These are phyloP conservation scores for Aspergillus biplanus DNA, from an alignment of 495 filamentous ascomycete genomes.

Conservation along the genomic window DNA sequence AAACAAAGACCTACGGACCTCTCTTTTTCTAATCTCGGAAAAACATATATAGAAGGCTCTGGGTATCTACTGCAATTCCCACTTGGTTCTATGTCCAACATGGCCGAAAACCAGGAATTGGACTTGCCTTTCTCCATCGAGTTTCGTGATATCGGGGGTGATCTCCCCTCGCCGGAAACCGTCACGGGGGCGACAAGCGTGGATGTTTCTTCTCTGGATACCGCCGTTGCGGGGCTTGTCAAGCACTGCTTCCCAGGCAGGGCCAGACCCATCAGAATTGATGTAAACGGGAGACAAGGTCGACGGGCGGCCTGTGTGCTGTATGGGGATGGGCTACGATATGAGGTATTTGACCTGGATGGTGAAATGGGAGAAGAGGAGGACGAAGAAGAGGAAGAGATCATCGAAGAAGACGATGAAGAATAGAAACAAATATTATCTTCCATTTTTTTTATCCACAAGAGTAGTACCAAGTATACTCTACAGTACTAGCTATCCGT, in stretches of 20 bases:
- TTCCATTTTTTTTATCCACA: background rate
- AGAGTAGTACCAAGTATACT: too few relatives aligned
- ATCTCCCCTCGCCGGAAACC: slow-evolving; percentile 22
- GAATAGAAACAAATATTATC: slow-evolving; percentile 6
- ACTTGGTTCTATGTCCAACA: slow-evolving; percentile 30
- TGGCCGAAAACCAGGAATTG: background rate
- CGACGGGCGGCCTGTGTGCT: slow-evolving; percentile 59
- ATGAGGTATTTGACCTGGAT: slow-evolving; percentile 63
- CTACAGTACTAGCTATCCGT: too few relatives aligned
- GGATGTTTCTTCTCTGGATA: slow-evolving; percentile 28
- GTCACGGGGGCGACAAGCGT: slow-evolving; percentile 25
- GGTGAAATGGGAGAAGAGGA: slow-evolving; percentile 39
- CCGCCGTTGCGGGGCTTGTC: slow-evolving; percentile 22
- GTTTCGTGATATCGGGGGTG: slow-evolving; percentile 25
- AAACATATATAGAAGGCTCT: slow-evolving; percentile 23
- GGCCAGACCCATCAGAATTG: slow-evolving; percentile 49
- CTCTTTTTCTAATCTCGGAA: too few relatives aligned
- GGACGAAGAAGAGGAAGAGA: slow-evolving; percentile 34
- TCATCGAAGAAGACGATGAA: slow-evolving; percentile 24
- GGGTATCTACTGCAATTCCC: slow-evolving; percentile 46
- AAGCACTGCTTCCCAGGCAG: slow-evolving; percentile 43
- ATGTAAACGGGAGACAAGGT: slow-evolving; percentile 58
- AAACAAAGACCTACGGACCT: too few relatives aligned
- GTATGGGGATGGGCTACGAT: slow-evolving; percentile 57
- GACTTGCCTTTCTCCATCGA: slow-evolving; percentile 16